Base-by-base conservation (phyloP, 73 alveolate genomes). In the Tetrahymena malaccensis region DNA sequence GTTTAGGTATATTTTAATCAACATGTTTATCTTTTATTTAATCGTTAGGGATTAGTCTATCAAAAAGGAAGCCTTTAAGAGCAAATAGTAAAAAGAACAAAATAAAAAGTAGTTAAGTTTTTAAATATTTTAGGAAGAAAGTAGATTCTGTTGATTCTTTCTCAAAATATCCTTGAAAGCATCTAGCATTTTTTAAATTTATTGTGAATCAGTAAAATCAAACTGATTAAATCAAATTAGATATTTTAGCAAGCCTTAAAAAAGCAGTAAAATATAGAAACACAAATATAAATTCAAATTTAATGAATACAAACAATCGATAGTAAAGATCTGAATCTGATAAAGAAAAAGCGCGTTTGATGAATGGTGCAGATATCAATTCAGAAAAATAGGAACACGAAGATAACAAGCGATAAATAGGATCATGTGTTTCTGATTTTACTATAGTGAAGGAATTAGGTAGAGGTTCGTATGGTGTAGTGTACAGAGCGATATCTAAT, bases 401-500 rank as follows among this genome's bases (percentile, higher is more conserved):
- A 70, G 89, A 70, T 9, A 70, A 70, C 19, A 70, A 70, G 37
- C 85, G 93, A 25, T 43, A 43, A 85, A 94, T 95, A 33, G 97
- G 97, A 13, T 55, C 95, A 37, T 85, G 94, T 89, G 85, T 98
- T 83, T 84, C 97, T 3, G 99, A 99, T 93, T 99, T 98, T 94
- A 97, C 94, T 93, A 98, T 99, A 94, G 93, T 98, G 85, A 96
- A 96, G 56, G 99, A 98, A 96, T 94, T 98, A 37, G 99, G 99
- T 16, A 97, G 97, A 95, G 99, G 99, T 34, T 97, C 99, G 1
- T 98, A 98, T 94, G 99, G 99, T 25, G 97, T 97, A 25, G 99
- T 98, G 31, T 98, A 96, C 85, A 97, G 97, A 94, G 99, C 98
- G 40, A 94, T 94, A 35, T 97, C 99, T 1, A 94, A 94, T 40